Evolutionary conservation across 768 basidiomycete species (phyloP).

Genomic region (Collybia mongolica): DNA sequence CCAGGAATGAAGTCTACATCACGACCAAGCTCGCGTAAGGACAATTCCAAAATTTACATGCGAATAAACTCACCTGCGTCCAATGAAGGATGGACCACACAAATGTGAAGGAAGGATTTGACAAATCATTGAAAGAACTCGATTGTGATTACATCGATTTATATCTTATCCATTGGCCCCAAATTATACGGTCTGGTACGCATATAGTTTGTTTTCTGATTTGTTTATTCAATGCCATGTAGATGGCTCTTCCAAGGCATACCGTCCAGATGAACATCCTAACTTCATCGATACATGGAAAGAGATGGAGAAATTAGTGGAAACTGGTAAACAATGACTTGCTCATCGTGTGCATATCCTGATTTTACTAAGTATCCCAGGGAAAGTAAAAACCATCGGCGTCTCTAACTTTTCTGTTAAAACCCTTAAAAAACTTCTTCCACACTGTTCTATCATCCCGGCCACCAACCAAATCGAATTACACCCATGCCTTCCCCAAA

Average conservation of each 20-base stretch:
- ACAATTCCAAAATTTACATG: no score
- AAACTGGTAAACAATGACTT: conserved; percentile 21
- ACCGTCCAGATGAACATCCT: conserved; percentile 23
- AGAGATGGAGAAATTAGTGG: conserved; percentile 31
- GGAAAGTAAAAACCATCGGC: conserved; percentile 47
- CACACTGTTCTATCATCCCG: conserved; percentile 44
- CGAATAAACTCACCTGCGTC: no score
- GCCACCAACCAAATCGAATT: conserved; percentile 57
- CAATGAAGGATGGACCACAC: conserved; percentile 22
- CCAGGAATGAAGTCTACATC: conserved; percentile 43
- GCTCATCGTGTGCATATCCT: no score
- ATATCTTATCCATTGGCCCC: conserved; percentile 20
- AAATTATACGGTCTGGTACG: background rate
- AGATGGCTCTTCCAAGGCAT: no score
- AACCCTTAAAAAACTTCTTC: conserved; percentile 35
- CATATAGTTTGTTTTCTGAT: no score
- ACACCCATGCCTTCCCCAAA: conserved; percentile 57
- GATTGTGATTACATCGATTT: conserved; percentile 43
- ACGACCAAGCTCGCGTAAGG: conserved; percentile 48
- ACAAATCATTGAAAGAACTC: conserved; percentile 33
- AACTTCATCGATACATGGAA: conserved; percentile 26
- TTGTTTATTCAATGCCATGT: no score
- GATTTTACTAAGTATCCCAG: no score
- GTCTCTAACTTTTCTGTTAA: conserved; percentile 59
- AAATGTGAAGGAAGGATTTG: conserved; percentile 34